Conservation (phyloP, 202 grass and related monocot genomes). For the Schoenoplectus tabernaemontani region DNA sequence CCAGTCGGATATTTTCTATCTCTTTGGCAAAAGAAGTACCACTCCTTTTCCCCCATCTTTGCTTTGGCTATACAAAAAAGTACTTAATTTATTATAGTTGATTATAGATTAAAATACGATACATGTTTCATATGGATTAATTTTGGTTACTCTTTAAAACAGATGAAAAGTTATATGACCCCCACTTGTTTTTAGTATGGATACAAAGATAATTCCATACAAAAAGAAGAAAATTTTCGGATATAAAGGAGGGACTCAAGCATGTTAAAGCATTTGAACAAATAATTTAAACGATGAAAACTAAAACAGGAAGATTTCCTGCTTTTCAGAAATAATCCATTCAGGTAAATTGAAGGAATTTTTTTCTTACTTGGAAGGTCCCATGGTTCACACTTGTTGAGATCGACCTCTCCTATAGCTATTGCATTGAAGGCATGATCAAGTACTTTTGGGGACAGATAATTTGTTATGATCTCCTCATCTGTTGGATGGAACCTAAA, state of each 20-base stretch:
- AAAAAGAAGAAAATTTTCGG: neutral
- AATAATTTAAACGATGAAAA: neutral
- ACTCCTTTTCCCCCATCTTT: conserved; percentile 28
- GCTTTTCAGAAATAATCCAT: neutral
- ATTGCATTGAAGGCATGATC: conserved; percentile 21
- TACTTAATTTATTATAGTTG: conserved; percentile 2
- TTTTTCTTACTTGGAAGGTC: conserved; percentile 30
- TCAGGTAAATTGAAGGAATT: neutral
- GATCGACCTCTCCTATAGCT: conserved; percentile 30
- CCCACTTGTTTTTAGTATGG: neutral
- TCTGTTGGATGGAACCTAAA: conserved; percentile 38
- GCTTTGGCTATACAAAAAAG: conserved; percentile 5
- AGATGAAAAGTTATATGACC: neutral
- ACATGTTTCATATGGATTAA: neutral
- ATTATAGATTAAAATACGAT: conserved; percentile 5
- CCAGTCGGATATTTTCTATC: conserved; percentile 24
- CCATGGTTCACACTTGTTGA: conserved; percentile 41
- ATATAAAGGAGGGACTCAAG: neutral
- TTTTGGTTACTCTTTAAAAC: neutral
- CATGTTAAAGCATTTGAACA: neutral
- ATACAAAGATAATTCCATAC: neutral
- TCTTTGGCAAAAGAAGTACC: conserved; percentile 28
- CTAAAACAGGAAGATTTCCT: neutral
- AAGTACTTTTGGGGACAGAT: conserved; percentile 22
- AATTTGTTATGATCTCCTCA: conserved; percentile 30